Base-by-base conservation (phyloP, 2,329 filamentous ascomycete genomes). In the Anthostomella pinea region DNA sequence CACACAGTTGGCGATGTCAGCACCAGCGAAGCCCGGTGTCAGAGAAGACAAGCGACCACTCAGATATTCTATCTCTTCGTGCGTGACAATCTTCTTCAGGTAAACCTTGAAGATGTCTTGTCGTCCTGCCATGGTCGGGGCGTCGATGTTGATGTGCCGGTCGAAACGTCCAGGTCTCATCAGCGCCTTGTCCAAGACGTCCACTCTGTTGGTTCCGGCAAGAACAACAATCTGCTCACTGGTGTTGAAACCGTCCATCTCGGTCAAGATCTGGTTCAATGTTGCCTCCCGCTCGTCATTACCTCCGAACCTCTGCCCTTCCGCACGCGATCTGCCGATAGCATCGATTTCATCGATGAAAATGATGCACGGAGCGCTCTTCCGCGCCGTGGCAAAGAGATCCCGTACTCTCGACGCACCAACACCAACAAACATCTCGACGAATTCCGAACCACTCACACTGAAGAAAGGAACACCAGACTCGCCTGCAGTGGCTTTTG, bases 281-380 rank as follows among this genome's bases (percentile, higher is more conserved):
- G 93, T 98, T 30, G 87, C 87, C 68, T 98, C 93, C 44, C 93
- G 85, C 69, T 98, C 93, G 59, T 98, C 93, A 58, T 97, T 97
- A 44, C 93, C 93, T 47, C 91, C 85, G 40, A 87, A 87, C 9
- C 69, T 68, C 30, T 83, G 85, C 22, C 83, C 79, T 59, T 95
- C 94, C 15, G 83, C 75, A 67, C 93, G 81, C 37, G 91, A 86
- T 60, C 90, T 88, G 53, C 93, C 93, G 55, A 98, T 96, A 39
- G 93, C 93, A 62, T 98, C 93, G 54, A 98, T 98, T 66, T 98
- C 93, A 60, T 98, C 93, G 51, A 98, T 97, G 72, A 98, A 98
- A 65, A 98, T 94, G 65, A 98, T 98, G 68, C 93, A 98, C 3
- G 93, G 93, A 0, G 93, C 87, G 65, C 87, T 95, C 73, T 97